Evolutionary conservation across 2,329 filamentous ascomycete species (phyloP), one percentile per base, ranked within the genome.

Genomic region (Talaromyces sp.): DNA sequence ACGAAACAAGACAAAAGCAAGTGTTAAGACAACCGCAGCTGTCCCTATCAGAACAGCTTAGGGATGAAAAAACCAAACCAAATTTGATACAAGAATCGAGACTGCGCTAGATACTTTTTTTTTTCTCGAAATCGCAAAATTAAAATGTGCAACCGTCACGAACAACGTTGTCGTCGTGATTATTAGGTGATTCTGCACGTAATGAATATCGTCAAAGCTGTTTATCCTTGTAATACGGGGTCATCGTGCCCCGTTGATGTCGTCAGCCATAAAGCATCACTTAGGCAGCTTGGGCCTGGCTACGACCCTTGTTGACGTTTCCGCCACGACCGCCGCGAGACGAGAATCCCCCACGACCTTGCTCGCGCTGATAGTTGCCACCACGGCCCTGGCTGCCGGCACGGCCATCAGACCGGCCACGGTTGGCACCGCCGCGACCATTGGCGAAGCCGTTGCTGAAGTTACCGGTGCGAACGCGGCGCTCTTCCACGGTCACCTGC

Each of bases 401-500:
- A 66, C 87, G 86, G 65, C 77, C 77, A 61, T 89, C 86, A 66
- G 59, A 43, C 24, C 59, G 59, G 55, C 60, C 60, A 70, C 89
- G 88, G 51, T 61, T 61, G 41, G 59, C 50, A 63, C 88, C 86
- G 57, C 88, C 87, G 63, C 89, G 85, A 66, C 81, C 82, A 64
- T 84, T 75, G 66, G 80, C 81, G 62, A 83, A 78, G 68, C 81
- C 81, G 72, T 85, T 86, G 61, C 89, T 89, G 66, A 87, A 90
- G 59, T 86, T 85, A 64, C 81, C 84, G 52, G 86, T 80, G 77
- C 91, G 91, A 68, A 89, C 86, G 66, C 91, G 91, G 64, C 95
- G 92, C 73, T 93, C 90, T 79, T 98, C 95, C 60, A 99, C 89
- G 64, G 86, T 82, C 68, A 99, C 89, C 70, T 86, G 87, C 76